These are phyloP conservation scores for Beauveria medogensis DNA, from an alignment of 2,329 filamentous ascomycete species.

Conservation along the genomic window DNA sequence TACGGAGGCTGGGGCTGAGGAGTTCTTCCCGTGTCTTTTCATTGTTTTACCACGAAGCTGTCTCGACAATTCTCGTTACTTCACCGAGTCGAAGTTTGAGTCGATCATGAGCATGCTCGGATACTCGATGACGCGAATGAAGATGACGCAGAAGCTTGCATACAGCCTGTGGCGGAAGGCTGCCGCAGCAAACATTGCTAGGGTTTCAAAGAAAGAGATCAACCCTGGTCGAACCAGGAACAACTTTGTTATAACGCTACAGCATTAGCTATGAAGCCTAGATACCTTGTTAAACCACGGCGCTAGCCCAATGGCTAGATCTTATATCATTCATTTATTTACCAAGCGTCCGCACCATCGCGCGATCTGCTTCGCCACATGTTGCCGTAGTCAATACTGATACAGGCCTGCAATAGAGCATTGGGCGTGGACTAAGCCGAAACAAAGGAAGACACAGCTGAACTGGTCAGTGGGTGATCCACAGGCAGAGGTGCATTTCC, in stretches of 20 bases:
- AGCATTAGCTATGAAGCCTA: constrained; percentile 17
- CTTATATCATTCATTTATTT: neutral
- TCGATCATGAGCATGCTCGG: constrained; percentile 72
- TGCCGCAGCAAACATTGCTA: constrained; percentile 2
- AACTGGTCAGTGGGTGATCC: constrained; percentile 31
- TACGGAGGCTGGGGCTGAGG: constrained; percentile 15
- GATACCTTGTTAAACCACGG: neutral
- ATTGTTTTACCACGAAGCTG: constrained; percentile 85
- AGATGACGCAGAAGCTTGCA: constrained; percentile 73
- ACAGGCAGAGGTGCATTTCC: constrained; percentile 59
- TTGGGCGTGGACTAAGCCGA: neutral
- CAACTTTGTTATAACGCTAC: constrained; percentile 79
- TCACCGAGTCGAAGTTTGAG: constrained; percentile 61
- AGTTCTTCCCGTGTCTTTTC: constrained; percentile 64
- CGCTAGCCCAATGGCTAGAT: neutral
- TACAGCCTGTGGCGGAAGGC: constrained; percentile 76
- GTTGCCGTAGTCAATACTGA: neutral
- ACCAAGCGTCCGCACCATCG: neutral
- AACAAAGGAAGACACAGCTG: constrained; percentile 21
- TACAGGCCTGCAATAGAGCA: neutral
- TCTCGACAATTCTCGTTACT: constrained; percentile 82
- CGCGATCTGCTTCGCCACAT: neutral
- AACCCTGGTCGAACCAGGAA: constrained; percentile 71
- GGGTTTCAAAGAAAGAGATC: constrained; percentile 59
- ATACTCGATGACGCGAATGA: constrained; percentile 57